Conservation (phyloP, 225 moss, liverwort and hornwort genomes). For the Pseudoscleropodium purum region DNA sequence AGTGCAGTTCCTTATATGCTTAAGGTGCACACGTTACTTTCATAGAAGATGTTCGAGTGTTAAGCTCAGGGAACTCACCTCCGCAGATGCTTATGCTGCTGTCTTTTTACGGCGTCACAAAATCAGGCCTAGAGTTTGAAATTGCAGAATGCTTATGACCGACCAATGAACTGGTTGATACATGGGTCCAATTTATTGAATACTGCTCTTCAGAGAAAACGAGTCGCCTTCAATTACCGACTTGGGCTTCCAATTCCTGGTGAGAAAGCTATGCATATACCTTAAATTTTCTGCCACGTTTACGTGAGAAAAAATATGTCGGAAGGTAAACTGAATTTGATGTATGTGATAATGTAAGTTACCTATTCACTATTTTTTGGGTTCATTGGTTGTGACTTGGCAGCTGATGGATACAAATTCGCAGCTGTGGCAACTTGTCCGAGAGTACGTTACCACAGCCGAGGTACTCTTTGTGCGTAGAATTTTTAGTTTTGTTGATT, state of each 20-base stretch:
- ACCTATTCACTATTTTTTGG: background rate
- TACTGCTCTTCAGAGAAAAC: conserved; percentile 46
- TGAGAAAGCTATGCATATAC: conserved; percentile 2
- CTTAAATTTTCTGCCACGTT: background rate
- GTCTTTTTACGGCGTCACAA: conserved; percentile 19
- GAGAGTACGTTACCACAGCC: conserved; percentile 77
- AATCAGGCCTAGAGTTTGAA: conserved; percentile 38
- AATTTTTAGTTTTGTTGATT: background rate
- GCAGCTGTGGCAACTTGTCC: conserved; percentile 91
- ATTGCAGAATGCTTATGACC: conserved; percentile 40
- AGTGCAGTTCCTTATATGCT: background rate
- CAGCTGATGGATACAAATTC: conserved; percentile 89
- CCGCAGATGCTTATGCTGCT: conserved; percentile 25
- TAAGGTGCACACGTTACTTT: background rate
- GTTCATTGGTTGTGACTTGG: background rate
- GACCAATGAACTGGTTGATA: conserved; percentile 42
- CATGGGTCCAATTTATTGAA: conserved; percentile 30
- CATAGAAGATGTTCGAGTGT: background rate
- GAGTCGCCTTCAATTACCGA: conserved; percentile 70
- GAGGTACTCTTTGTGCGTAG: conserved; percentile 34
- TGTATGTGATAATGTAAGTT: background rate
- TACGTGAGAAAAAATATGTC: background rate
- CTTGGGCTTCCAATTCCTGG: conserved; percentile 82
- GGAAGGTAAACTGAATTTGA: background rate
- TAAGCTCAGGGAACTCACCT: conserved; percentile 10